Evolutionary conservation across 2,329 filamentous ascomycete genomes (phyloP), one percentile per base, ranked within the genome.

Genomic region (Phialophora macrospora): DNA sequence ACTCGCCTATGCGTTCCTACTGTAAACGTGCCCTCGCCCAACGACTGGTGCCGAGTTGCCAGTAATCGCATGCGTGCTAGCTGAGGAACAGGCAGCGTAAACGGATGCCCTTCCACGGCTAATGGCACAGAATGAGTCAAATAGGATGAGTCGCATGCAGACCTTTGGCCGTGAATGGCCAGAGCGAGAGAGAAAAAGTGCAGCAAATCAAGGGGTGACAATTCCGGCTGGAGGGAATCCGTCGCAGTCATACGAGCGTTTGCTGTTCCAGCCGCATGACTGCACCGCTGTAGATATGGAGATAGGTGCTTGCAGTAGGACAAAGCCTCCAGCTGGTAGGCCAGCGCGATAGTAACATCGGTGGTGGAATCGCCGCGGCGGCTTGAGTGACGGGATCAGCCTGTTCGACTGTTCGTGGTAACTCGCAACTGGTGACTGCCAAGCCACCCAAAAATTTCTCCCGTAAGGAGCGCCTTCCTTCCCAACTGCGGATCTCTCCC

Each of bases 381-480:
- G 38, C 38, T n/a, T 44, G 38, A 44, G 38, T 44, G 38, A 44
- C 38, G 17, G 38, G 38, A 44, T 44, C 38, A 44, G 38, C 38
- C 38, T 44, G 38, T 44, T 44, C 38, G 55, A n/a, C 55, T 38
- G 24, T 24, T 57, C 55, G 22, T 34, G 6, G 55, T 57, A 24
- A 24, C 44, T n/a, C 26, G 49, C 49, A 54, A 28, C 60, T 14
- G 51, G 49, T 44, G 32, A 48, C 26, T 63, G 54, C 61, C 55
- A 57, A 57, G 55, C 55, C 55, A 38, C 57, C 41, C 41, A 48
- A 60, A 60, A 60, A 60, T 60, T 60, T 60, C 57, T 41, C 46
- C 46, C 41, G 57, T 41, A 60, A 46, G 48, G 55, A 60, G 46
- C 56, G 56, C 63, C 60, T 66, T 63, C 63, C 56, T 65, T 64